Conservation (phyloP, 176 grass and related monocot species). For the Triticum turgidum region DNA sequence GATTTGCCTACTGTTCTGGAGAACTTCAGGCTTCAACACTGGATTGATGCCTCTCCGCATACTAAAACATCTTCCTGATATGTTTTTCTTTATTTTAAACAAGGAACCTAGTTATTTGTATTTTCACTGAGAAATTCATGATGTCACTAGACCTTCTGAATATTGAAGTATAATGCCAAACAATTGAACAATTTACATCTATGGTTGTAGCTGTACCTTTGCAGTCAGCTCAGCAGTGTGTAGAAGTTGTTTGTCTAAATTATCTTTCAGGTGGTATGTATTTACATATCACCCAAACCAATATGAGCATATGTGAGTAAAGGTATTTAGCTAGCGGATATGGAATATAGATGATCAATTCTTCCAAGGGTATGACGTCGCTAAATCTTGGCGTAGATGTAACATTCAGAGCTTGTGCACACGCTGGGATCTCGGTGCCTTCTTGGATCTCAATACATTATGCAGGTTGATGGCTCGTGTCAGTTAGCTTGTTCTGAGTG, state of each 20-base stretch:
- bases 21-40: neutral
- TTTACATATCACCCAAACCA: neutral
- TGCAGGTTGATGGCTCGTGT: neutral
- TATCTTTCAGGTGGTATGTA: neutral
- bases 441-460: neutral
- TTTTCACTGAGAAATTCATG: slow-evolving; percentile 1
- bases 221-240: neutral
- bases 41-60: neutral
- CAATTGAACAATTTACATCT: neutral
- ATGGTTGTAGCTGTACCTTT: neutral
- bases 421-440: neutral
- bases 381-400: neutral
- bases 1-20: neutral
- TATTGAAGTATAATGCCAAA: neutral
- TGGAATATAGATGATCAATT: neutral
- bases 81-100: neutral
- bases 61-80: neutral
- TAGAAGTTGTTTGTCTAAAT: neutral
- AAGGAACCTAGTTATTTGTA: neutral
- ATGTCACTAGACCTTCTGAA: neutral
- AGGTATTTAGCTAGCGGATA: neutral
- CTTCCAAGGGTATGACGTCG: neutral
- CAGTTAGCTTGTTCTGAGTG: neutral
- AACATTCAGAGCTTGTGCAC: neutral
- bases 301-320: neutral